phyloP scores from a whole-genome alignment of 345 rosid genomes.

The Hibiscus tridactylites region DNA sequence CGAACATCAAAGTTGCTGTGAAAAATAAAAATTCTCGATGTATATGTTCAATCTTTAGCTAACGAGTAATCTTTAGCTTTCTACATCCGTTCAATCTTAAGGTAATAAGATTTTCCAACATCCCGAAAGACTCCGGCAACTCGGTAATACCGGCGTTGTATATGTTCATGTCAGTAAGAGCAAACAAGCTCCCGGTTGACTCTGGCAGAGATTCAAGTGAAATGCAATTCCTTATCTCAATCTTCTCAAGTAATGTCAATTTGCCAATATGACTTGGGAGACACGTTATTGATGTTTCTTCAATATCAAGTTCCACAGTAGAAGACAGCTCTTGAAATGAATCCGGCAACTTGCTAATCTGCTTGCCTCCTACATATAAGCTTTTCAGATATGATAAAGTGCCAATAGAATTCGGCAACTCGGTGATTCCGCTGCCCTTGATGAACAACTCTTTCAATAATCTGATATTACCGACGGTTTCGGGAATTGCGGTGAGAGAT shows the following conservation, averaged over 20 bases:
- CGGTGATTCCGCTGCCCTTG: slow-evolving; percentile 16
- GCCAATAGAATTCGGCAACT: slow-evolving; percentile 38
- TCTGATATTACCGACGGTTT: slow-evolving; percentile 28
- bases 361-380: slow-evolving; percentile 18
- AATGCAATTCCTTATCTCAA: slow-evolving; percentile 19
- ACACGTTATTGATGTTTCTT: slow-evolving; percentile 18
- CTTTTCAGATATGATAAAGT: slow-evolving; percentile 26
- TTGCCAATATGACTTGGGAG: slow-evolving; percentile 34
- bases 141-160: slow-evolving; percentile 18
- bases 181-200: slow-evolving; percentile 30
- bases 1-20: too few species aligned
- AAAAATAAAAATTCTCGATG: too few species aligned
- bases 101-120: slow-evolving; percentile 31
- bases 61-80: slow-evolving; percentile 10
- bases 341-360: slow-evolving; percentile 32
- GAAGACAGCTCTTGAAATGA: slow-evolving; percentile 33
- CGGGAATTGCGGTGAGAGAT: slow-evolving; percentile 28
- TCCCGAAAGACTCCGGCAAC: slow-evolving; percentile 45
- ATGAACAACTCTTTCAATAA: slow-evolving; percentile 20
- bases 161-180: slow-evolving; percentile 25
- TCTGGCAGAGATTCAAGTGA: slow-evolving; percentile 27
- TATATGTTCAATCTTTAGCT: too few species aligned
- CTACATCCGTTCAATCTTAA: slow-evolving; percentile 28
- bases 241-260: slow-evolving; percentile 34
- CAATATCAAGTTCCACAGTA: slow-evolving; percentile 17